A percentile compares a stretch with the other conserved stretches of the same genome.
phyloP scores from a whole-genome alignment of 2,329 filamentous ascomycete species.

The Botrytis galanthina region DNA sequence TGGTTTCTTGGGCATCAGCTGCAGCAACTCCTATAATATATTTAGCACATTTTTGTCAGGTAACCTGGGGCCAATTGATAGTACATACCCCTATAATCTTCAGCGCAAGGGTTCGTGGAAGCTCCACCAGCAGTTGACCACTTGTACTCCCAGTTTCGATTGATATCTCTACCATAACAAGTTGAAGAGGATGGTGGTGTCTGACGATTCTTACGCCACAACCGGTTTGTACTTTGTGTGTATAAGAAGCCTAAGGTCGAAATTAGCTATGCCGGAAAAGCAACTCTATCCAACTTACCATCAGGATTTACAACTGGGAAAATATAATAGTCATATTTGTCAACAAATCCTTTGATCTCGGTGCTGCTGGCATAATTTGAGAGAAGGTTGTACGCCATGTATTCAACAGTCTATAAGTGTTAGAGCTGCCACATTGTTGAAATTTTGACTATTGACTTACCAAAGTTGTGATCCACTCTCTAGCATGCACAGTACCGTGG shows the following conservation, averaged over 20 bases:
- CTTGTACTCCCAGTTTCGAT: slow-evolving; percentile 56
- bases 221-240: slow-evolving; percentile 53
- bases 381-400: slow-evolving; percentile 50
- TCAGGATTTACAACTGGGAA: slow-evolving; percentile 63
- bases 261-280: not conserved
- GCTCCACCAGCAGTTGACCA: slow-evolving; percentile 50
- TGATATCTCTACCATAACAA: slow-evolving; percentile 54
- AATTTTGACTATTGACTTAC: not conserved
- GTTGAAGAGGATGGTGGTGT: slow-evolving; percentile 39
- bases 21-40: slow-evolving; percentile 39
- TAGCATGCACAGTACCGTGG: slow-evolving; percentile 58
- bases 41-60: not conserved
- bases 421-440: not conserved
- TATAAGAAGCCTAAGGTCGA: slow-evolving; percentile 52
- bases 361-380: slow-evolving; percentile 44
- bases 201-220: slow-evolving; percentile 63
- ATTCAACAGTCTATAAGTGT: slow-evolving; percentile 45
- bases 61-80: not conserved
- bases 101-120: slow-evolving; percentile 50
- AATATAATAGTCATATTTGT: slow-evolving; percentile 66
- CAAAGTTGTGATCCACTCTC: slow-evolving; percentile 59
- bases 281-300: slow-evolving; percentile 40
- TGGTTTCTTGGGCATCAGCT: slow-evolving; percentile 52
- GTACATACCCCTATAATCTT: slow-evolving; percentile 45
- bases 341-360: slow-evolving; percentile 47